Base-by-base conservation (phyloP, 345 rosid genomes). In the Chamaenerion angustifolium region DNA sequence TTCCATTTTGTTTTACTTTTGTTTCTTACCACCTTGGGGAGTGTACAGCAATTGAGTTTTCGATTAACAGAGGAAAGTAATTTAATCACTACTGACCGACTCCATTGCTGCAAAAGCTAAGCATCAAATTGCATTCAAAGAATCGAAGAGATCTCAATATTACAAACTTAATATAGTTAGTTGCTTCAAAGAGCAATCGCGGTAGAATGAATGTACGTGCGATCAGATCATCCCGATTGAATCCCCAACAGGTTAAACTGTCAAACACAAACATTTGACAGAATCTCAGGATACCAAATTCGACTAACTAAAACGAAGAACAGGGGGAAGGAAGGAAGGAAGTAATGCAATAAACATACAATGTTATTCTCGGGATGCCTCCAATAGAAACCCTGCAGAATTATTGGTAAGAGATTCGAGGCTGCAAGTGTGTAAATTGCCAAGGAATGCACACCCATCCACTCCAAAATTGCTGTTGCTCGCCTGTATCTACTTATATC, bases 391-490 rank as follows among this genome's bases (percentile, higher is more conserved):
- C 97, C 97, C 47, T 73, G 83, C 45, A 88, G 54, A 59, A 84
- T 25, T 43, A 88, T 48, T 1, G 86, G 85, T 13, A 80, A 53
- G 59, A 88, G 50, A 55, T 85, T 85, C 71, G 85, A 74, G 11
- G 95, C 88, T 4, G 69, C 65, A 45, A 88, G 71, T 48, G 82
- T 13, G 51, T 63, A 88, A 13, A 85, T 75, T 42, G 64, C 51
- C 76, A 85, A 62, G 2, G 97, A 86, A 43, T 88, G 88, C 73
- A 63, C 72, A 54, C 95, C 97, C 73, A 78, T 80, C 97, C 95
- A 88, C 64, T 88, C 86, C 8, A 82, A 64, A n/a, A 71, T 71
- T n/a, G 45, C 15, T 40, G 77, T 67, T 31, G 50, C 27, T 44
- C 75, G 59, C 65, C 79, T 72, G 52, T 63, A 68, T 64, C 80